Evolutionary conservation across 768 basidiomycete genomes (phyloP).

Genomic region (Leccinum barrowsii): DNA sequence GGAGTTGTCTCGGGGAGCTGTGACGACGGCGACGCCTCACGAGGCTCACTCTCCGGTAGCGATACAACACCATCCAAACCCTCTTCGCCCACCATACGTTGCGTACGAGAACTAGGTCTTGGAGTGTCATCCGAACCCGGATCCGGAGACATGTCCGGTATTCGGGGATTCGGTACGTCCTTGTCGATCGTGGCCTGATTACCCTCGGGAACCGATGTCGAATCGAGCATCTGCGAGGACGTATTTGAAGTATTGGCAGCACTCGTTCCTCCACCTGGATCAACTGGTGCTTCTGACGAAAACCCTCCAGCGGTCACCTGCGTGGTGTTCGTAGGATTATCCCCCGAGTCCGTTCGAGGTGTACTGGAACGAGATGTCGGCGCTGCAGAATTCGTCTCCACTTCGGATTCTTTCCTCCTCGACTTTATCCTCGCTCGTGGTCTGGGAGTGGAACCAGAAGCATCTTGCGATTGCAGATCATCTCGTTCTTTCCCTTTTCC

Average conservation of each 20-base stretch:
- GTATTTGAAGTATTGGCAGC: not conserved
- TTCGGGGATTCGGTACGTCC: not conserved
- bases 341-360: slow-evolving; percentile 14
- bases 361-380: slow-evolving; percentile 13
- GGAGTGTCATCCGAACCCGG: slow-evolving; percentile 16
- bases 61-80: not conserved
- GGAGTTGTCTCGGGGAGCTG: slow-evolving; percentile 8
- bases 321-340: not conserved
- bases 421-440: slow-evolving; percentile 10
- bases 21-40: slow-evolving; percentile 5
- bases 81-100: not conserved
- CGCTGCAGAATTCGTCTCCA: slow-evolving; percentile 1
- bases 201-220: not conserved
- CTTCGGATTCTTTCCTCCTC: slow-evolving; percentile 4
- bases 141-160: not conserved
- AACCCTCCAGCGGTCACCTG: not conserved
- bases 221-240: slow-evolving; percentile 10
- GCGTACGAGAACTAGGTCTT: slow-evolving; percentile 10
- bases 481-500: slow-evolving; percentile 24
- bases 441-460: slow-evolving; percentile 1
- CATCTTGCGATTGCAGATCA: not conserved
- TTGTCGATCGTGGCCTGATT: not conserved
- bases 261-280: slow-evolving; percentile 21
- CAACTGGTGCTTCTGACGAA: slow-evolving; percentile 10
- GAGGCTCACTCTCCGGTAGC: not conserved